phyloP scores from a whole-genome alignment of 768 basidiomycete species.

The Asterophora lycoperdoides region DNA sequence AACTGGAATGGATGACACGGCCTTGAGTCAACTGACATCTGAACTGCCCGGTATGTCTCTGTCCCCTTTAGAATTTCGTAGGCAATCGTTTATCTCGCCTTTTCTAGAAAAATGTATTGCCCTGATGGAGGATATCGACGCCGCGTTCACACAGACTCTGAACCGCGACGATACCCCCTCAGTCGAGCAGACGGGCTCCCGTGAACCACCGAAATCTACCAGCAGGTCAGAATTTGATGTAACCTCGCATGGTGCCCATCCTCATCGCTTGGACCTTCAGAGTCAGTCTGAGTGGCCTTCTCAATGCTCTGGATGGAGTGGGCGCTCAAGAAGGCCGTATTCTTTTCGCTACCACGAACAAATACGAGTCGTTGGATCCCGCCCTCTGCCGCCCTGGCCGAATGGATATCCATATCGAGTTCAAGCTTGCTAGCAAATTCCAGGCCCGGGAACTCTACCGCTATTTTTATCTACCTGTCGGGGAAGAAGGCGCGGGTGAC shows the following conservation, averaged over 20 bases:
- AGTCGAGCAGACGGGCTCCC: conserved; percentile 1
- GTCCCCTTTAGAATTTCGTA: neutral
- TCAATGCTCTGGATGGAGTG: conserved; percentile 78
- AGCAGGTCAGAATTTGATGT: conserved; percentile 9
- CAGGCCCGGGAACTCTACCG: conserved; percentile 65
- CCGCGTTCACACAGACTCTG: conserved; percentile 42
- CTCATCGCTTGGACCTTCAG: conserved; percentile 19
- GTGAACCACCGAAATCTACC: conserved; percentile 8
- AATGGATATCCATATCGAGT: conserved; percentile 77
- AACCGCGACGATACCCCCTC: conserved; percentile 18
- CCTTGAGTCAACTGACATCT: conserved; percentile 47
- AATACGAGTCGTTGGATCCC: conserved; percentile 63
- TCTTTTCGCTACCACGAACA: conserved; percentile 76
- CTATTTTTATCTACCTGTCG: conserved; percentile 58
- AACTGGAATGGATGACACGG: conserved; percentile 50
- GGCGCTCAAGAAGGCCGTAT: conserved; percentile 81
- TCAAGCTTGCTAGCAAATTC: conserved; percentile 65
- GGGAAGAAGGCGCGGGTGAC: conserved; percentile 17
- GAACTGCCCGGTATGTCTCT: conserved; percentile 41
- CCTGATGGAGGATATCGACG: conserved; percentile 74
- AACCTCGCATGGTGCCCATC: neutral
- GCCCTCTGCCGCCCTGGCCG: conserved; percentile 76
- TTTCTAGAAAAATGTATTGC: conserved; percentile 44
- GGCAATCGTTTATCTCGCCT: neutral
- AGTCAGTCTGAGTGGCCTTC: conserved; percentile 67